phyloP scores from a whole-genome alignment of 495 filamentous ascomycete genomes.

The Staphylotrichum longicolle region DNA sequence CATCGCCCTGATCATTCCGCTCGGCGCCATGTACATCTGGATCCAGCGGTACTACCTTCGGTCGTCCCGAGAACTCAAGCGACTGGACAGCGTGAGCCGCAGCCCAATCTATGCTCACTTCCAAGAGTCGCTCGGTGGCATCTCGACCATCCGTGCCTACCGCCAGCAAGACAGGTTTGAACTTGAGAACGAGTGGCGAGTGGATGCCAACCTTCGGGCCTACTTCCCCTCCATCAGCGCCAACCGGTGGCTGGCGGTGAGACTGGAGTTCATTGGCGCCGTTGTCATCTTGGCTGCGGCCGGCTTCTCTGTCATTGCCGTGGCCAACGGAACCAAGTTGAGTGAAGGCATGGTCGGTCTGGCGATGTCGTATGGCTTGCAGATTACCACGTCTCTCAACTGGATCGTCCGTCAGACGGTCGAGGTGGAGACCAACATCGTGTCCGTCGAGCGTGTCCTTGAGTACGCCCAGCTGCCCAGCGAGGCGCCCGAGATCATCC shows the following conservation, averaged over 20 bases:
- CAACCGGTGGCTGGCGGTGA: constrained; percentile 93
- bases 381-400: constrained; percentile 97
- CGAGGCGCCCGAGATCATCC: constrained; percentile 93
- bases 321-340: constrained; percentile 65
- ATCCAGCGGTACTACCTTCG: constrained; percentile 97
- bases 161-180: constrained; percentile 82
- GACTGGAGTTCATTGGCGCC: constrained; percentile 94
- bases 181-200: constrained; percentile 94
- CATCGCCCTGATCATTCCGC: constrained; percentile 72
- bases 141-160: constrained; percentile 97
- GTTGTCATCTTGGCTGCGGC: constrained; percentile 89
- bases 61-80: constrained; percentile 93
- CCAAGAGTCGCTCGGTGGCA: constrained; percentile 92
- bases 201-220: constrained; percentile 91
- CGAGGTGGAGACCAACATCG: constrained; percentile 98
- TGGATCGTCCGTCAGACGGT: constrained; percentile 99
- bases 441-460: constrained; percentile 95
- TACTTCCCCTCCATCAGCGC: constrained; percentile 97
- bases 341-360: constrained; percentile 83
- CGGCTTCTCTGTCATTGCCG: constrained; percentile 76
- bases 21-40: constrained; percentile 79
- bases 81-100: constrained; percentile 89
- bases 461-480: constrained; percentile 93
- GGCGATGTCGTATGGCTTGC: constrained; percentile 93
- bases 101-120: constrained; percentile 98